Conservation (phyloP, 2,329 filamentous ascomycete species). For the Beauveria scarabaeidicola region DNA sequence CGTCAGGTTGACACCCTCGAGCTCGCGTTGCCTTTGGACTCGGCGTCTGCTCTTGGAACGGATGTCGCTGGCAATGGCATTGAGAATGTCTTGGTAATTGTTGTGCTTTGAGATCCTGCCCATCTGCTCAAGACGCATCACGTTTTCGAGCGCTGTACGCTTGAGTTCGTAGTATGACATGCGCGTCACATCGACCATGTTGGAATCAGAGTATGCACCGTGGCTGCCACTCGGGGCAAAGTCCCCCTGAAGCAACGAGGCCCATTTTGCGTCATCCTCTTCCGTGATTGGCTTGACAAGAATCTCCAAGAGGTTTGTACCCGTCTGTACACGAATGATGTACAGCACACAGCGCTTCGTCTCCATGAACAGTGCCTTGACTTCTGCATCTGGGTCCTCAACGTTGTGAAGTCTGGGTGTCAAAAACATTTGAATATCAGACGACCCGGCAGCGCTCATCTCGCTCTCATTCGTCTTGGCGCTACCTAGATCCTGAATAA, state of each 20-base stretch:
- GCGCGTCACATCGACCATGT: conserved; percentile 80
- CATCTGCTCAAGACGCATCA: conserved; percentile 77
- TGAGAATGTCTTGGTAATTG: conserved; percentile 94
- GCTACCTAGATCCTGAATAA: conserved; percentile 87
- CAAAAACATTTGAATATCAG: conserved; percentile 84
- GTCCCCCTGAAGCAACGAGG: conserved; percentile 71
- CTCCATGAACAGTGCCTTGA: conserved; percentile 94
- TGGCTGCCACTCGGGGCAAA: conserved; percentile 59
- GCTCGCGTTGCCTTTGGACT: conserved; percentile 82
- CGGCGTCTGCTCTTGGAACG: conserved; percentile 91
- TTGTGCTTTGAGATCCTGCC: conserved; percentile 86
- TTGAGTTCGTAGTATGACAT: conserved; percentile 92
- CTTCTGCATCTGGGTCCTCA: conserved; percentile 85
- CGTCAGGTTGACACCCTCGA: conserved; percentile 74
- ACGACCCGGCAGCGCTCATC: conserved; percentile 75
- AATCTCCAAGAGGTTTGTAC: conserved; percentile 87
- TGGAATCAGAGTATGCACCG: conserved; percentile 82
- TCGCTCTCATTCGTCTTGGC: conserved; percentile 96
- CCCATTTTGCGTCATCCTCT: conserved; percentile 89
- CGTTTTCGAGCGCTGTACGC: conserved; percentile 85
- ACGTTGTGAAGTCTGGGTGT: conserved; percentile 83
- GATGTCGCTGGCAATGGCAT: conserved; percentile 93
- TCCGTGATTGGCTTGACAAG: conserved; percentile 78
- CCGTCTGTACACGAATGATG: conserved; percentile 93
- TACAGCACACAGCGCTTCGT: conserved; percentile 96